Percentiles rank a stretch among this genome's conserved stretches.
Conservation (phyloP, 306 rosid genomes). For the Pyrus bretschneideri region DNA sequence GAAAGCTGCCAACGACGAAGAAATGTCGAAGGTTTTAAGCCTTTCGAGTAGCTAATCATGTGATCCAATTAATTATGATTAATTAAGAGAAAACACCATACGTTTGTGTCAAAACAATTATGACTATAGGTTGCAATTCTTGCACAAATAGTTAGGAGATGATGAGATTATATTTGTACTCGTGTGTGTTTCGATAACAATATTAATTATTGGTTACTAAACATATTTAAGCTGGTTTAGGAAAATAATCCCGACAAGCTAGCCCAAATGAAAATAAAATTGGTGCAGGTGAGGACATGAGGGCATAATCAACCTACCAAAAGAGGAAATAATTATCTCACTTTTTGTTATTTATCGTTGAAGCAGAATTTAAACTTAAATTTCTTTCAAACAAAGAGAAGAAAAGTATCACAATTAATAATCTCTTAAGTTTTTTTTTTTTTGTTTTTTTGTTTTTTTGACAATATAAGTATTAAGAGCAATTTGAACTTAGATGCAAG, state of each 20-base stretch:
- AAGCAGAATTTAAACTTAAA: too few relatives aligned
- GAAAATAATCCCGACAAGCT: background rate
- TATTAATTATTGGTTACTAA: background rate
- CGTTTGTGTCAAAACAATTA: background rate
- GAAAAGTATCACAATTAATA: too few relatives aligned
- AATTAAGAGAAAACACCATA: background rate
- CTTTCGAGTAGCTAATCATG: background rate
- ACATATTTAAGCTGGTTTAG: background rate
- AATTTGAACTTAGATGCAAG: too few relatives aligned
- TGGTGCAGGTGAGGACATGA: background rate
- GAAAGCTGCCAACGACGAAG: conserved; percentile 29
- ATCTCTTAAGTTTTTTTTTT: too few relatives aligned
- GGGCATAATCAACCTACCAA: background rate
- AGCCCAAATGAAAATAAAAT: background rate
- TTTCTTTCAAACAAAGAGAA: too few relatives aligned
- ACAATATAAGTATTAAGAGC: too few relatives aligned
- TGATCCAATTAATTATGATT: background rate
- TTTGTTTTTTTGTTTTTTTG: too few relatives aligned
- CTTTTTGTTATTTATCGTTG: too few relatives aligned
- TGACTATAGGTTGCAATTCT: background rate
- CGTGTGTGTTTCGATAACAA: background rate
- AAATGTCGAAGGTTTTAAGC: conserved; percentile 9
- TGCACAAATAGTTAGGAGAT: background rate
- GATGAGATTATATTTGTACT: background rate
- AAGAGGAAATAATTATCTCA: background rate